These are phyloP conservation scores for Triadica sebifera DNA, from an alignment of 345 rosid genomes.

Conservation along the genomic window DNA sequence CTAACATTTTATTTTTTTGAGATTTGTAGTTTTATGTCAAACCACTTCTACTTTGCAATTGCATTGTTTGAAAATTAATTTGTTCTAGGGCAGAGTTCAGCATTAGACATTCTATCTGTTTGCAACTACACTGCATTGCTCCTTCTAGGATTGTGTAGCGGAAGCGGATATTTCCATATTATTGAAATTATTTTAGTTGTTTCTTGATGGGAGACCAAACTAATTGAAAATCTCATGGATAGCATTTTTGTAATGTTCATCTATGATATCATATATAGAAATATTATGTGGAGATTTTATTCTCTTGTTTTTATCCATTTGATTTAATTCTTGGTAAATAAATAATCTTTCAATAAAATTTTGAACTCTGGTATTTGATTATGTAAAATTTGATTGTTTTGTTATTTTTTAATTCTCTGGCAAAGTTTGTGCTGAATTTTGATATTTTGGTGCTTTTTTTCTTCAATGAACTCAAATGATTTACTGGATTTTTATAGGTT, in stretches of 20 bases:
- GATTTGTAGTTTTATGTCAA: background rate
- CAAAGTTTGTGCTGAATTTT: background rate
- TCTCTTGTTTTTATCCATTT: background rate
- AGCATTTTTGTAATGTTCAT: background rate
- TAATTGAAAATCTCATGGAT: background rate
- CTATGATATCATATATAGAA: background rate
- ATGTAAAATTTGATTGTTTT: background rate
- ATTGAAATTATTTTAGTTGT: background rate
- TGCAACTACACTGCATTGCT: background rate
- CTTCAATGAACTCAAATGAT: background rate
- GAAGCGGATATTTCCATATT: background rate
- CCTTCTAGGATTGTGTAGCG: background rate
- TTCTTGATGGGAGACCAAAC: background rate
- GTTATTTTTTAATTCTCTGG: background rate
- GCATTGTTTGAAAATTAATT: background rate
- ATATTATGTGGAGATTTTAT: background rate
- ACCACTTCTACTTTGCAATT: background rate
- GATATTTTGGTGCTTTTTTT: slow-evolving; percentile 2
- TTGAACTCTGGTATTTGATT: background rate
- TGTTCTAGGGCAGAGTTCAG: background rate
- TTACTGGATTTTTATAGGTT: slow-evolving; percentile 52
- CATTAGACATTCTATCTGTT: background rate
- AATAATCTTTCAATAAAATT: background rate
- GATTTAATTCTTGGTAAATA: background rate
- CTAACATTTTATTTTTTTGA: background rate